Conservation (phyloP, 2,329 filamentous ascomycete genomes). For the Chrysosporium queenslandicum region DNA sequence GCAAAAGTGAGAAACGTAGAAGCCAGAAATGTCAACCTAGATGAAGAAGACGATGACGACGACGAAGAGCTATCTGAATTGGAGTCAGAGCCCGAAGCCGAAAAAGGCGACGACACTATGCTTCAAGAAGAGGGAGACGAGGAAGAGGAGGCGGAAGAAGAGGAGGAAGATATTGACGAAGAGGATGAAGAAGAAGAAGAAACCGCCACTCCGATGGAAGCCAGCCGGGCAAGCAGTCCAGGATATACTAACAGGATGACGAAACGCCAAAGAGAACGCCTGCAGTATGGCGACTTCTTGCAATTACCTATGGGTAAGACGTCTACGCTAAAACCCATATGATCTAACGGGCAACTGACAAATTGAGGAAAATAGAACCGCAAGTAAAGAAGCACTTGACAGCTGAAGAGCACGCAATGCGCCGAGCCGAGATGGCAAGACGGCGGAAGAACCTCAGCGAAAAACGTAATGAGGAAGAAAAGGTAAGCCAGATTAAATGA, state of each 20-base stretch:
- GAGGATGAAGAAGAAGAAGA: conserved; percentile 35
- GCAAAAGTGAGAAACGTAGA: conserved; percentile 38
- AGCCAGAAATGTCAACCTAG: conserved; percentile 39
- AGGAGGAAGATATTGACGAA: conserved; percentile 32
- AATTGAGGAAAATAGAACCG: conserved; percentile 41
- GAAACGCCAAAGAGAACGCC: conserved; percentile 54
- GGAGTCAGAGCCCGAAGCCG: conserved; percentile 39
- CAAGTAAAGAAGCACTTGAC: conserved; percentile 64
- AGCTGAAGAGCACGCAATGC: conserved; percentile 62
- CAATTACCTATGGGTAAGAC: conserved; percentile 47
- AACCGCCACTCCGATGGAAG: conserved; percentile 38
- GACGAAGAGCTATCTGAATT: conserved; percentile 43
- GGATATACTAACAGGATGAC: conserved; percentile 55
- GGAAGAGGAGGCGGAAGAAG: conserved; percentile 29
- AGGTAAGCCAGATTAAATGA: too few species aligned
- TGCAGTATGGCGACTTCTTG: conserved; percentile 44
- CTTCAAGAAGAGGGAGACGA: conserved; percentile 32
- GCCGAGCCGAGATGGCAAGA: conserved; percentile 62
- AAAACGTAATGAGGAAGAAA: conserved; percentile 69
- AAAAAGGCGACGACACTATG: conserved; percentile 42
- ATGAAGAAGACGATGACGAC: conserved; percentile 41
- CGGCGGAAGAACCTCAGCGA: conserved; percentile 64
- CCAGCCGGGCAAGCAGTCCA: conserved; percentile 49
- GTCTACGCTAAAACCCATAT: background rate
- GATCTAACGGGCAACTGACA: background rate